These are phyloP conservation scores for Tarenaya hassleriana DNA, from an alignment of 345 rosid genomes.

Conservation along the genomic window DNA sequence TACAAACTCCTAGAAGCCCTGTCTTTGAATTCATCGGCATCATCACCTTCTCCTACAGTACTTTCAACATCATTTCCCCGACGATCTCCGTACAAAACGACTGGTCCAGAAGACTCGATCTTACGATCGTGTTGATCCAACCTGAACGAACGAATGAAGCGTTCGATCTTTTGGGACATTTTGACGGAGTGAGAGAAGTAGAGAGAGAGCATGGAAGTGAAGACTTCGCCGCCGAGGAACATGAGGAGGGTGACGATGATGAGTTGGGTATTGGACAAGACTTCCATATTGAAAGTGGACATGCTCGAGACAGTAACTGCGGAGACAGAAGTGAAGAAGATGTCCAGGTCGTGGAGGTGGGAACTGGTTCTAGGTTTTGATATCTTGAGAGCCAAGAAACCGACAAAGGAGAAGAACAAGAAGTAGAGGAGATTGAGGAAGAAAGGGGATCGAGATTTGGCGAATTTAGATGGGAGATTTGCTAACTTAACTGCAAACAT, in stretches of 20 bases:
- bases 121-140: background rate
- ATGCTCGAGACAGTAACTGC: conserved; percentile 62
- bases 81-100: background rate
- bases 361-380: conserved; percentile 34
- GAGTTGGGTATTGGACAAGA: conserved; percentile 61
- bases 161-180: conserved; percentile 18
- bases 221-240: conserved; percentile 58
- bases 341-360: conserved; percentile 37
- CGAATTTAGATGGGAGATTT: conserved; percentile 11
- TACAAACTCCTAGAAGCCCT: conserved; percentile 31
- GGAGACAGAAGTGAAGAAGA: conserved; percentile 71
- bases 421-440: conserved; percentile 41
- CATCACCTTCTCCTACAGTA: background rate
- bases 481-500: conserved; percentile 1
- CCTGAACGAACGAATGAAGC: background rate
- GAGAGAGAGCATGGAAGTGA: conserved; percentile 46
- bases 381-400: conserved; percentile 31
- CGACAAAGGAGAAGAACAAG: conserved; percentile 29
- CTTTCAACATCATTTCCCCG: conserved; percentile 7
- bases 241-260: conserved; percentile 43
- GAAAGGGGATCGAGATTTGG: conserved; percentile 19
- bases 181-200: conserved; percentile 13
- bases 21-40: conserved; percentile 2
- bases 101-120: conserved; percentile 2
- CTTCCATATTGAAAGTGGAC: conserved; percentile 80